Base-by-base conservation (phyloP, 164 flowering plant species). In the Brasenia schreberi region DNA sequence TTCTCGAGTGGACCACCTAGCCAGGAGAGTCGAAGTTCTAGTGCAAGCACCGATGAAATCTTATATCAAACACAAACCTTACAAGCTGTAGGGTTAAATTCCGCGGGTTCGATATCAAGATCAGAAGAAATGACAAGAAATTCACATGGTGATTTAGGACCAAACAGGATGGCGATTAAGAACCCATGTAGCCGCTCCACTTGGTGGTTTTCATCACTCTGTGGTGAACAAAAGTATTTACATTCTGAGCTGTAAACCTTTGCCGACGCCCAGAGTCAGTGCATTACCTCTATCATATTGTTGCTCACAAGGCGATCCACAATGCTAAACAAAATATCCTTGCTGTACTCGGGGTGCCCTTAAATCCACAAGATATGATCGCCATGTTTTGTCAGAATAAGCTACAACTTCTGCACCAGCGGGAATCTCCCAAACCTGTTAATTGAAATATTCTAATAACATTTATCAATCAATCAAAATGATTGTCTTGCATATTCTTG, bases 261-360 rank as follows among this genome's bases (percentile, higher is more conserved):
- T 23, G 53, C 53, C 14, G 53, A 45, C 1, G 53, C 1, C 53
- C 53, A 2, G 53, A 45, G 14, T 45, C 1, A 45, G 53, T 60
- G 27, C 19, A 1, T 52, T 78, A 87, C 90, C 87, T 84, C 78
- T 7, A 89, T 79, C 62, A 60, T 68, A 43, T 78, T 71, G 52
- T 49, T 67, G 33, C 53, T 65, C 43, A 72, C 76, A 43, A 90
- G 86, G 64, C 96, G 88, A 63, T 90, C 90, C 1, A 86, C 76
- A 59, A 90, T 78, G 64, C 83, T 78, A 59, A 10, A 63, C 16
- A 86, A 76, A 63, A 90, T 87, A 77, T 86, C 96, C 67, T 76
- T 81, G 64, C 82, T 77, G 78, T 90, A 90, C 69, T 90, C 96
- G 18, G 96, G 96, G 67, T 90, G 96, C 14, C 96, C 96, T 75